Evolutionary conservation across 1,284 basidiomycete species (phyloP), one percentile per base, ranked within the genome.

Genomic region (Lentinula novae-zelandiae): DNA sequence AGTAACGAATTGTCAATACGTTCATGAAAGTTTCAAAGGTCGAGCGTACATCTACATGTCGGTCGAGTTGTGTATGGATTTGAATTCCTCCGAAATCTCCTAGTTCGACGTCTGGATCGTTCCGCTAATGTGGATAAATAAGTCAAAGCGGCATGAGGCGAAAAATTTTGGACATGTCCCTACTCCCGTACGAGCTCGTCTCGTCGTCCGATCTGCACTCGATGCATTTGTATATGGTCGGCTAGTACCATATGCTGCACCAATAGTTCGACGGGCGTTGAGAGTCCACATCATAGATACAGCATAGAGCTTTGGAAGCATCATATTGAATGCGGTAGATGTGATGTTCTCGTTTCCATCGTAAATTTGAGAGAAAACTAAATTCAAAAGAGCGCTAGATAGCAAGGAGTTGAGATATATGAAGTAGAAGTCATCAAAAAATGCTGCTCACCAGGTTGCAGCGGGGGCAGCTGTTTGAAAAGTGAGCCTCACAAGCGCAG

Each of bases 391-490:
- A 20, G 57, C 57, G 33, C 61, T 61, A 17, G 17, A 17, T 17
- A 17, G 17, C 1, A 17, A 17, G 17, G 17, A 17, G 17, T 17
- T 17, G 17, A 17, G 17, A 17, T 17, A 17, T 17, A 1, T 17
- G 17, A 17, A 0, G 17, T 17, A 17, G 1, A 46, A 7, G 3
- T 15, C 57, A 39, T 20, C 53, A 51, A 22, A 36, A 40, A 10
- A 5, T 12, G 55, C 61, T 20, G 17, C 65, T 34, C 62, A 75
- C 73, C 72, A 75, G 12, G 75, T 15, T 5, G 75, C 69, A 38
- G 73, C 73, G 9, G 74, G 74, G 10, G 71, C 68, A 10, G 70
- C 71, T 15, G 72, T 72, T 59, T 73, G 70, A 61, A 73, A 75
- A 0, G 74, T 73, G 27, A 75, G 64, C n/a, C 70, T 70, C n/a